phyloP scores from a whole-genome alignment of 352 stramenopile species.

The Phytophthora idaei region DNA sequence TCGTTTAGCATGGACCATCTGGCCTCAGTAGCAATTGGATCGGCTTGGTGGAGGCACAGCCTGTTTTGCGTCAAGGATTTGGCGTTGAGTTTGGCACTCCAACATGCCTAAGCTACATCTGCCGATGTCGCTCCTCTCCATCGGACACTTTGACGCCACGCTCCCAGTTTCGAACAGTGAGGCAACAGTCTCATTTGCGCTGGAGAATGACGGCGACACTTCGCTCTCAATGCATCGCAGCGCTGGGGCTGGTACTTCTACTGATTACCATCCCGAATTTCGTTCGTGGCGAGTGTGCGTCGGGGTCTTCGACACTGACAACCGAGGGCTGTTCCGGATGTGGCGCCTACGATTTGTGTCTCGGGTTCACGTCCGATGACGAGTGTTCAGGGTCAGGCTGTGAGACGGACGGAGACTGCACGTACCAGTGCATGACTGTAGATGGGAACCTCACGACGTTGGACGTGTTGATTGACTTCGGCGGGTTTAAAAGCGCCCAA shows the following conservation, averaged over 20 bases:
- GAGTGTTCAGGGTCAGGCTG: conserved; percentile 36
- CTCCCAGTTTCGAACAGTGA: not conserved
- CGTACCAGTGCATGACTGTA: conserved; percentile 31
- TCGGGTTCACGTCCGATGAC: conserved; percentile 24
- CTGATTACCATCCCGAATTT: conserved; percentile 8
- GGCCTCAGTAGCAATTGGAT: conserved; percentile 12
- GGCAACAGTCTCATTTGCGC: conserved; percentile 13
- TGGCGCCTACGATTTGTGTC: conserved; percentile 32
- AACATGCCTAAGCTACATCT: not conserved
- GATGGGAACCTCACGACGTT: conserved; percentile 28
- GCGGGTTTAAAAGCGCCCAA: conserved; percentile 33
- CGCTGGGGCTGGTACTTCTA: conserved; percentile 6
- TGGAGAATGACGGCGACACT: conserved; percentile 16
- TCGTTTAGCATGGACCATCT: conserved; percentile 16
- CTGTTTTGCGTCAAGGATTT: conserved; percentile 37
- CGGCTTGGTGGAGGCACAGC: conserved; percentile 20
- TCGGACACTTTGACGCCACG: conserved; percentile 9
- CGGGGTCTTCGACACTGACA: conserved; percentile 30
- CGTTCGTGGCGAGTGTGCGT: conserved; percentile 19
- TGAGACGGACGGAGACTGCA: conserved; percentile 37
- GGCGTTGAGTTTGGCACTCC: not conserved
- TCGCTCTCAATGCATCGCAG: conserved; percentile 1
- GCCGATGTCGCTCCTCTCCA: conserved; percentile 23
- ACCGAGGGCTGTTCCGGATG: conserved; percentile 33
- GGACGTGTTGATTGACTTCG: conserved; percentile 35